Evolutionary conservation across 2,329 filamentous ascomycete species (phyloP).

Genomic region (Davidsoniella virescens): DNA sequence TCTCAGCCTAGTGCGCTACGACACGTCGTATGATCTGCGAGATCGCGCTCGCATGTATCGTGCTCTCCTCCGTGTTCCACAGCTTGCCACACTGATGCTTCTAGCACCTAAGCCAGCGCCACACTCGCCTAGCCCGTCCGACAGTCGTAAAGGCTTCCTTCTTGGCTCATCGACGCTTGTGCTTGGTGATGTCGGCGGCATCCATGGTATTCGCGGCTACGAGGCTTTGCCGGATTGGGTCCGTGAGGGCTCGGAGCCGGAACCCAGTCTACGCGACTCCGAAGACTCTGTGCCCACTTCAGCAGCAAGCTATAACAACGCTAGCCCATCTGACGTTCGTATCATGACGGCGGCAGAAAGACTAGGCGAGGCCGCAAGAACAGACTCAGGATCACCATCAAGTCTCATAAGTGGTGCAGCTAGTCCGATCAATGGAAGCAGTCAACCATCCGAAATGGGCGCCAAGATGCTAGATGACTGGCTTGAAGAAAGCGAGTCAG

Average conservation of each 20-base stretch:
- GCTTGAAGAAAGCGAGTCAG: constrained; percentile 57
- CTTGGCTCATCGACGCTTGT: constrained; percentile 79
- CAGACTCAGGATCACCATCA: constrained; percentile 17
- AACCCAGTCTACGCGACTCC: constrained; percentile 52
- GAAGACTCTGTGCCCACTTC: constrained; percentile 23
- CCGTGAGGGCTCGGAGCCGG: constrained; percentile 59
- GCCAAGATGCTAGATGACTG: constrained; percentile 85
- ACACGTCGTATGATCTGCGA: constrained; percentile 85
- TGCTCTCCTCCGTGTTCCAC: constrained; percentile 63
- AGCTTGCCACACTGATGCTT: constrained; percentile 78
- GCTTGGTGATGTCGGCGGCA: constrained; percentile 56
- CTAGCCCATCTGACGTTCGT: background rate
- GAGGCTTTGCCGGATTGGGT: constrained; percentile 75
- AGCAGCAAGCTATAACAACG: constrained; percentile 8
- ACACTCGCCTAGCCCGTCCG: constrained; percentile 76
- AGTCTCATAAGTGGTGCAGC: constrained; percentile 10
- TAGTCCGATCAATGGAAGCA: constrained; percentile 7
- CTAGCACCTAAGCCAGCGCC: constrained; percentile 90
- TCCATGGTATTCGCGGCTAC: constrained; percentile 65
- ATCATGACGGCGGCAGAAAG: constrained; percentile 43
- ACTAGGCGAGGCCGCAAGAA: constrained; percentile 42
- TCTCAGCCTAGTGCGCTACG: constrained; percentile 73
- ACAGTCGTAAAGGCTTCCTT: constrained; percentile 58
- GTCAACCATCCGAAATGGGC: constrained; percentile 29
- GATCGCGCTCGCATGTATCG: constrained; percentile 83